Base-by-base conservation (phyloP, 2,329 filamentous ascomycete genomes). In the Scedosporium minutisporum region DNA sequence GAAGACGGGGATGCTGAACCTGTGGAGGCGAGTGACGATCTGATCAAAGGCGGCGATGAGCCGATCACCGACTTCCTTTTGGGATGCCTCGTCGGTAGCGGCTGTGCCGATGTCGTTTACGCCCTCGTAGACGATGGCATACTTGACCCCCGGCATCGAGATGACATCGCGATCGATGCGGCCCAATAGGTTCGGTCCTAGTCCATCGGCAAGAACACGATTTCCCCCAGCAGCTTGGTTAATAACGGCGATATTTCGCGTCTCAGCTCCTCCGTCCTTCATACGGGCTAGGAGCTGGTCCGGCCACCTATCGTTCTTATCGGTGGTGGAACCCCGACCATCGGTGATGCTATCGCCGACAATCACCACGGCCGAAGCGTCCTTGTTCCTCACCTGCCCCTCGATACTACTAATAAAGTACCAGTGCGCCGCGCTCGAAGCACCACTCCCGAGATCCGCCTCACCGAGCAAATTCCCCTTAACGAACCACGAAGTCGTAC, bases 331-430 rank as follows among this genome's bases (percentile, higher is more conserved):
- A 53, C 83, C 83, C 27, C 84, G 77, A 10, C 86, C 86, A 68
- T 88, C 86, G 3, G 85, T 87, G 68, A 88, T 86, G 67, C 81
- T 85, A 71, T 89, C 86, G n/a, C 86, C 86, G 1, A 88, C 74
- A 25, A 88, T 78, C 21, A 77, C 79, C 41, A 87, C 77, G 1
- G 79, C 75, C 58, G 75, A 73, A 1, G 63, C 57, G 14, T 68
- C 57, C 0, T 69, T 65, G 33, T 38, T 38, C 0, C 78, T 75
- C 0, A 78, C 71, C 73, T 76, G 80, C n/a, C 77, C 83, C 69
- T 87, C 83, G 7, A 88, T 70, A 4, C 78, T 78, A 42, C 78
- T 82, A 67, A 87, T 73, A 65, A 86, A 85, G 72, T 85, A 87
- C 83, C 84, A 82, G 70, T 80, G 78, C 63, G 73, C 79, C 25